These are phyloP conservation scores for Passiflora organensis DNA, from an alignment of 345 rosid genomes.

Conservation along the genomic window DNA sequence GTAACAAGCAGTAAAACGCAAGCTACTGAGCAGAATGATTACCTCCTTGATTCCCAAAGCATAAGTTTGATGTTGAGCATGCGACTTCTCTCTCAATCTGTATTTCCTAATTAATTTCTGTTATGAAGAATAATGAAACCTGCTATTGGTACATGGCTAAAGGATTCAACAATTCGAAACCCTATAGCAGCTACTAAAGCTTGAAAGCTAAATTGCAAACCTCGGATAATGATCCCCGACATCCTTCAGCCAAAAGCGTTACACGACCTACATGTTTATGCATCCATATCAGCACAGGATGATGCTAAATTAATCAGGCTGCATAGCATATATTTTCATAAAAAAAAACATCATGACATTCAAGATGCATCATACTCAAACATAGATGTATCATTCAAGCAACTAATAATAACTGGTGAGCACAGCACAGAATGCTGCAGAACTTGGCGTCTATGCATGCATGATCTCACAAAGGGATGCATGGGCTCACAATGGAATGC, in stretches of 20 bases:
- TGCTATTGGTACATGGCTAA: constrained; percentile 13
- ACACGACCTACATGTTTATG: constrained; percentile 51
- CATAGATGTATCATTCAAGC: not conserved
- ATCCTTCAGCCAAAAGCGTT: constrained; percentile 86
- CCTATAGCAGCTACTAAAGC: not conserved
- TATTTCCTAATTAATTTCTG: constrained; percentile 66
- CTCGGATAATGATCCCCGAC: constrained; percentile 96
- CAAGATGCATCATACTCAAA: not conserved
- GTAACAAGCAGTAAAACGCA: constrained; percentile 5
- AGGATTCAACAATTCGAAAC: constrained; percentile 1
- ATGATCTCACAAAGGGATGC: no score
- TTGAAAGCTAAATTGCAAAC: constrained; percentile 36
- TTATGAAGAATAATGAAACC: constrained; percentile 16
- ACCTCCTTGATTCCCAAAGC: constrained; percentile 99
- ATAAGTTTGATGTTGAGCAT: constrained; percentile 93
- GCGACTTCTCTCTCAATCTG: constrained; percentile 66
- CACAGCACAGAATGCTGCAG: no score
- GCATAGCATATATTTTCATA: not conserved
- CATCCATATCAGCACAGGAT: not conserved
- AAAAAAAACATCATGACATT: not conserved
- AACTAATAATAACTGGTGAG: not conserved
- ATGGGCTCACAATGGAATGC: no score
- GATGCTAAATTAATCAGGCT: constrained; percentile 1
- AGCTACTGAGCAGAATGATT: constrained; percentile 5
- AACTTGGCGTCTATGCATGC: no score